Evolutionary conservation across 768 basidiomycete species (phyloP), one percentile per base, ranked within the genome.

Genomic region (Lentinula guzmanii): DNA sequence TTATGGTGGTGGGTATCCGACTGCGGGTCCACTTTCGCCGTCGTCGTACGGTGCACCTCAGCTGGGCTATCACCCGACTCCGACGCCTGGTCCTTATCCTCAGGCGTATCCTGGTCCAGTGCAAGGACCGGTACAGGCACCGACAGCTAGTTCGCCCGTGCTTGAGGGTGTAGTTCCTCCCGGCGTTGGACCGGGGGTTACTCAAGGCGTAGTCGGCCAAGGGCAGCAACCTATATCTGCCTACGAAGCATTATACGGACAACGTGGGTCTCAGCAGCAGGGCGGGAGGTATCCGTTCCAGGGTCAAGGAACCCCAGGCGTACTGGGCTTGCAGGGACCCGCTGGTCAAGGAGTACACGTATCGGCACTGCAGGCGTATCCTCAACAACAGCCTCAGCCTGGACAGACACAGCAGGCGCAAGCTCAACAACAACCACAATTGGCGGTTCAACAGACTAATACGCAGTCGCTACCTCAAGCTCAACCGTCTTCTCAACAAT

Each of bases 401-500:
- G 60, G n/a, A 2, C 18, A 46, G 18, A 9, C 8, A 24, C 45
- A 18, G 18, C 45, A 33, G 24, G 13, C 7, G 5, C 35, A 31
- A 16, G n/a, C 28, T 5, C 37, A 43, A 18, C 55, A 8, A 18
- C 55, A 57, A 34, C 46, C 7, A 34, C 58, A 45, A 16, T 31
- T 9, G 24, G 18, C 21, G 43, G 7, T 16, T 52, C 65, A 62
- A 24, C 63, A 39, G 37, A 13, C 11, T 39, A 39, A 39, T 39
- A 39, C 11, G 37, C 37, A 39, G 37, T 13, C 37, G 11, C 11
- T 39, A 7, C 37, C 37, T 39, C 37, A 8, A 24, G 24, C 60
- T 52, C 62, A 52, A 53, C 62, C 34, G 1, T 61, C 61, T 42
- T 55, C 53, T 8, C 65, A 62, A 18, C 28, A 21, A 75, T 72